Base-by-base conservation (phyloP, 208 protist species). In the Acanthamoeba culbertsoni region DNA sequence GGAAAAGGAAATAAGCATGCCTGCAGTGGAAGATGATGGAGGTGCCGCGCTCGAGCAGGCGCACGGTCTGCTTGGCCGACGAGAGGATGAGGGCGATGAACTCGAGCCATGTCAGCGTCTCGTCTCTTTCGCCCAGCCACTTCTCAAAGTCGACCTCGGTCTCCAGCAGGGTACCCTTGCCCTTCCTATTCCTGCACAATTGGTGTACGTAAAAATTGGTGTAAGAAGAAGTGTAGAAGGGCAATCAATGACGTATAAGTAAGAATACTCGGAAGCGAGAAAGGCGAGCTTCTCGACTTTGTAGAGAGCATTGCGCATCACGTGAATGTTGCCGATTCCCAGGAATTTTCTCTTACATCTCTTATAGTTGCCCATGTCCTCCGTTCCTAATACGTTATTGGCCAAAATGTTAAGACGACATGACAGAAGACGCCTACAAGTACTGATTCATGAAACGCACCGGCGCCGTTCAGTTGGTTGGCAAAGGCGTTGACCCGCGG, bases 301-400 rank as follows among this genome's bases (percentile, higher is more conserved):
- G 62, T 71, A 71, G 2, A 71, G 31, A 33, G 62, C 62, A 16
- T n/a, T 71, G 1, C 62, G 62, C 77, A 93, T 93, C n/a, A 89
- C 91, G 75, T 93, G 91, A 6, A 93, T 93, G 77, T 93, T 93
- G 42, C 59, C 91, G 42, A 93, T 93, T 26, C 86, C 90, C 43
- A 96, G 62, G 43, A 96, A 96, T 51, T 94, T 84, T 16, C 95
- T 92, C 12, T 95, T 57, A 46, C 91, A 94, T n/a, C 73, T 86
- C 40, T 53, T 68, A 53, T 96, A 94, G 23, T 90, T 92, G 28
- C 57, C 79, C 8, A 94, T 59, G 46, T 94, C 43, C 77, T 96
- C 95, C n/a, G 86, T 93, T 3, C 95, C n/a, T n/a, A n/a, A n/a
- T n/a, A n/a, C n/a, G n/a, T n/a, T n/a, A n/a, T n/a, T n/a, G n/a